phyloP scores from a whole-genome alignment of 2,329 filamentous ascomycete species.

The Sarocladiaceae sp. region DNA sequence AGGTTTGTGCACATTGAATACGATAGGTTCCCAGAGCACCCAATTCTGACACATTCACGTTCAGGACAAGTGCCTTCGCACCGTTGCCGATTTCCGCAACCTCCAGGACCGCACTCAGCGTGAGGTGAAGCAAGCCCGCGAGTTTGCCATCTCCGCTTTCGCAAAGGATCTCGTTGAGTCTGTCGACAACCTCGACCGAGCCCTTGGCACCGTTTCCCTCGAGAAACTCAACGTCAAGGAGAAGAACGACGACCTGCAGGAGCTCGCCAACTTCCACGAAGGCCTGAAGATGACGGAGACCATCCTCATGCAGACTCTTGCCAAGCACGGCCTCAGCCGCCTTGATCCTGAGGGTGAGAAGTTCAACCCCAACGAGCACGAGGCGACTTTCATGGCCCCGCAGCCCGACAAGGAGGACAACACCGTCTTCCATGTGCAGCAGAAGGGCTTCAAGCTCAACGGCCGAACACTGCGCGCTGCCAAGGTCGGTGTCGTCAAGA shows the following conservation, averaged over 20 bases:
- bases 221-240: conserved; percentile 61
- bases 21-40: background rate
- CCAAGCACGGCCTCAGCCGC: conserved; percentile 91
- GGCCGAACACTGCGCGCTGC: conserved; percentile 84
- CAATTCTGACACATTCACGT: background rate
- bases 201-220: conserved; percentile 71
- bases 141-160: conserved; percentile 95
- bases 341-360: conserved; percentile 80
- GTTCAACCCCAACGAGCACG: conserved; percentile 95
- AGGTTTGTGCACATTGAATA: conserved; percentile 53
- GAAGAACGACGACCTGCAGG: conserved; percentile 55
- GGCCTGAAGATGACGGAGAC: conserved; percentile 93
- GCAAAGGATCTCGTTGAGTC: conserved; percentile 92
- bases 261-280: conserved; percentile 76
- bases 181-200: conserved; percentile 96
- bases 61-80: conserved; percentile 91
- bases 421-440: conserved; percentile 86
- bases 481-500: conserved; percentile 96
- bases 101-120: conserved; percentile 91
- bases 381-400: conserved; percentile 92
- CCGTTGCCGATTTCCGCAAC: conserved; percentile 95
- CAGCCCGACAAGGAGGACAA: conserved; percentile 85
- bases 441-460: conserved; percentile 94
- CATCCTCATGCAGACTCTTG: conserved; percentile 81
- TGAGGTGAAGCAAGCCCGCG: conserved; percentile 79